A percentile compares a stretch with the other conserved stretches of the same genome.
Evolutionary conservation across 2,329 filamentous ascomycete species (phyloP).

Genomic region (Exophiala sideris): DNA sequence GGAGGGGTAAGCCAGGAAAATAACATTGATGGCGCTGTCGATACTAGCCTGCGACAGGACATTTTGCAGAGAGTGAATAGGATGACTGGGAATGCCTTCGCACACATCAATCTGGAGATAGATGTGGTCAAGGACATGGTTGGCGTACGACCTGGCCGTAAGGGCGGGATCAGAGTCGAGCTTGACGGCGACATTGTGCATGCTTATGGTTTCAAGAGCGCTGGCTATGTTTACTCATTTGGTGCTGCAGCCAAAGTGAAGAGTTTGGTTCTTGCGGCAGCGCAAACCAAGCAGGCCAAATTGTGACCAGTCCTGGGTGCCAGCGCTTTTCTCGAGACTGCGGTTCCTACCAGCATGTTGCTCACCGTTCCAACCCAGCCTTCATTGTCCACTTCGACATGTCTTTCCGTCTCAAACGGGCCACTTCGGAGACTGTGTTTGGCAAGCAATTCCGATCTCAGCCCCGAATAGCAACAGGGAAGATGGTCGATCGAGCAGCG

Average conservation of each 20-base stretch:
- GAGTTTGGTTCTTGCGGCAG: background rate
- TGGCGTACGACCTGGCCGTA: constrained; percentile 1
- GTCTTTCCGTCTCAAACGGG: too few species aligned
- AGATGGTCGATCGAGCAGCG: background rate
- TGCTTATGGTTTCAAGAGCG: constrained; percentile 5
- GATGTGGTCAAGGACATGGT: constrained; percentile 1
- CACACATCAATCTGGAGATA: background rate
- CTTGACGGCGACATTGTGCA: background rate
- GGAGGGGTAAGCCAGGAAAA: constrained; percentile 5
- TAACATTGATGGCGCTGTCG: background rate
- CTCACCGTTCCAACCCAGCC: too few species aligned
- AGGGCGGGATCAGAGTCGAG: constrained; percentile 2
- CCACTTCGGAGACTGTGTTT: too few species aligned
- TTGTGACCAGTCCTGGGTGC: background rate
- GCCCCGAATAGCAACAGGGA: background rate
- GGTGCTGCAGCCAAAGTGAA: constrained; percentile 6
- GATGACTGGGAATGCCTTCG: background rate
- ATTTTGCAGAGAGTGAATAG: constrained; percentile 2
- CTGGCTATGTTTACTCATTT: constrained; percentile 3
- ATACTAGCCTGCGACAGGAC: background rate
- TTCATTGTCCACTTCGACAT: too few species aligned
- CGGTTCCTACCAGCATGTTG: too few species aligned
- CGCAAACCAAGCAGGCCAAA: background rate
- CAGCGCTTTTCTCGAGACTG: background rate
- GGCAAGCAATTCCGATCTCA: background rate